Base-by-base conservation (phyloP, 1,284 basidiomycete species). In the Ganoderma leucocontextum region DNA sequence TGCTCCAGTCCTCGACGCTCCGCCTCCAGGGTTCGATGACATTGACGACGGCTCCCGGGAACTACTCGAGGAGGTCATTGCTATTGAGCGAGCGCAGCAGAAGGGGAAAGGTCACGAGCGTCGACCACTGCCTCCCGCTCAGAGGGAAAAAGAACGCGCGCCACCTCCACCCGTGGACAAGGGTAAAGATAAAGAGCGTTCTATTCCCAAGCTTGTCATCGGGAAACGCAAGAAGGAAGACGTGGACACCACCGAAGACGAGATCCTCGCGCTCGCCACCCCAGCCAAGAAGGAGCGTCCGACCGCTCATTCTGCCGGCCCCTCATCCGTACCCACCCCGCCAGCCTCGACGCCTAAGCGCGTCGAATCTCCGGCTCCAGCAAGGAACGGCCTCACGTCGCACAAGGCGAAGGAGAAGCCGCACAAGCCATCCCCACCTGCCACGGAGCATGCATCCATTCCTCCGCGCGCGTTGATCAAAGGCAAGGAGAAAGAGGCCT, bases 1-100 rank as follows among this genome's bases (percentile, higher is more conserved):
- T 19, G 53, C 66, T 15, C 63, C 63, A 38, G 15, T 33, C 52
- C 22, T 25, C 47, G 10, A n/a, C 47, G 52, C 52, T 12, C 29
- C 13, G 29, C 39, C 57, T 33, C 58, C 65, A 42, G 33, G 59
- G 0, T 65, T 66, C 42, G 71, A 70, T 35, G 71, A 68, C 74
- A 86, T 91, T 57, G 91, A 93, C 72, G 92, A 93, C 77, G 91
- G 90, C 13, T 91, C 90, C 33, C 87, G 91, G 70, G 92, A 94
- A 75, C 82, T 94, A 55, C 81, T 93, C 3, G 91, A 93, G 76
- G 92, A 94, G 76, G 91, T 94, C 41, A 86, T 94, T 63, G 92
- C 92, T 9, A 91, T 94, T 58, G 92, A 94, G 78, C 84, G 86
- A 67, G 89, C 90, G 78, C 86, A 89, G 76, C 83, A 85, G 78